Conservation (phyloP, 495 filamentous ascomycete species). For the Clavariopsis aquatica region DNA sequence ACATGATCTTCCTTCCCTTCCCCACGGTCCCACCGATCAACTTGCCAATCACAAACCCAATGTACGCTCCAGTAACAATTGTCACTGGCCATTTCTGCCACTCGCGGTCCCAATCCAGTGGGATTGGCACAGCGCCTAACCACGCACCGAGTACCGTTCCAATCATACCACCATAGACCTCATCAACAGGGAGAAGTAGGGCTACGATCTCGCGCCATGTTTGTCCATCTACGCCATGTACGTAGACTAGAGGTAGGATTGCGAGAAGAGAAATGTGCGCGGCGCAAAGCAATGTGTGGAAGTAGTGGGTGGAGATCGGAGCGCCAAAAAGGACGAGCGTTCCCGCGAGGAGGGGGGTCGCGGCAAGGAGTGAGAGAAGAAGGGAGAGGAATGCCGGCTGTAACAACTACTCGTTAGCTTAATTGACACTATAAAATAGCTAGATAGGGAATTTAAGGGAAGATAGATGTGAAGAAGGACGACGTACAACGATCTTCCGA, state of each 20-base stretch:
- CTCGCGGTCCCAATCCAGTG: constrained; percentile 90
- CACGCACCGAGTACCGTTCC: constrained; percentile 68
- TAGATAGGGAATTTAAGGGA: no score
- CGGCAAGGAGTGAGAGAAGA: constrained; percentile 56
- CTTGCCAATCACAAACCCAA: constrained; percentile 66
- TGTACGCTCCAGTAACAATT: constrained; percentile 71
- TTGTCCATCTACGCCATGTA: constrained; percentile 71
- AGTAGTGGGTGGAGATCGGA: constrained; percentile 77
- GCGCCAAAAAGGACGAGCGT: constrained; percentile 86
- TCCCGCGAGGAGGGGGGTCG: constrained; percentile 62
- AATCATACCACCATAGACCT: constrained; percentile 65
- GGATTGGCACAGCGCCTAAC: constrained; percentile 88
- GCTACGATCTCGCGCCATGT: constrained; percentile 73
- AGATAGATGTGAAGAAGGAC: neutral
- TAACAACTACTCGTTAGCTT: constrained; percentile 6
- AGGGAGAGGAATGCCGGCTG: constrained; percentile 66
- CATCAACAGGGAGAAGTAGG: constrained; percentile 61
- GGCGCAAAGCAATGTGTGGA: constrained; percentile 75
- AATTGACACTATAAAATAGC: constrained; percentile 3
- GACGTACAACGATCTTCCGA: constrained; percentile 40
- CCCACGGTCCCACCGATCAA: constrained; percentile 58
- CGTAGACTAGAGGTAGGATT: constrained; percentile 74
- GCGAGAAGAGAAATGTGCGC: constrained; percentile 78
- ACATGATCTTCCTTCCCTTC: constrained; percentile 65
- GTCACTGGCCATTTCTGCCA: constrained; percentile 99